Base-by-base conservation (phyloP, 305 asterid genomes). In the Vinca major region DNA sequence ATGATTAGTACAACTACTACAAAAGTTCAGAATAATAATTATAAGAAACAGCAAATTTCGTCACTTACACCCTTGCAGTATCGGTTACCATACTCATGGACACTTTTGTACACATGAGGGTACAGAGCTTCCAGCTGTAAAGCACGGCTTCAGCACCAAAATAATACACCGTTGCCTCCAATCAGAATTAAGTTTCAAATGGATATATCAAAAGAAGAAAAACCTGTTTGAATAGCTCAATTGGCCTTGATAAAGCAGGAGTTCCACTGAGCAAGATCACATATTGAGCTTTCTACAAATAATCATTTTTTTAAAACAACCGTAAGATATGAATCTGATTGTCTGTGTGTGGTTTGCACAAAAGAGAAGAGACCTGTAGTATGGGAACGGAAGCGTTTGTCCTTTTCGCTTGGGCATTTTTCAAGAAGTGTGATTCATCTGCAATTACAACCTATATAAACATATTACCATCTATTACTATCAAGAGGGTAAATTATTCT, bases 21-120 rank as follows among this genome's bases (percentile, higher is more conserved):
- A 61, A 72, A 40, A 69, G 44, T 64, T 56, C 53, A 65, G 47
- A 71, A 33, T 61, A 26, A 62, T 58, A 67, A 26, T 53, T 54
- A 76, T 67, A 58, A 66, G 47, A 71, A 53, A 77, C 45, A 66
- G 48, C 19, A 19, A n/a, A 50, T 39, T n/a, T 62, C 62, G 71
- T 60, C 74, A 88, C 99, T 87, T 93, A 93, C 99, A 64, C 97
- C 97, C 91, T 88, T 87, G 96, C 99, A 94, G 74, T 94, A 94
- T 37, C 99, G 97, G 75, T 69, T 85, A 40, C 99, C 97, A 78
- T 89, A 94, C 57, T 94, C 97, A 45, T 85, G 96, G 65, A 94
- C 89, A 68, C 79, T 94, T 75, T 80, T 94, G 80, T 88, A 94
- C 41, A 85, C 99, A 75, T 80, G 83, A 70, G 97, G 99, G 76